Conservation (phyloP, 352 stramenopile genomes). For the Peronospora destructor region DNA sequence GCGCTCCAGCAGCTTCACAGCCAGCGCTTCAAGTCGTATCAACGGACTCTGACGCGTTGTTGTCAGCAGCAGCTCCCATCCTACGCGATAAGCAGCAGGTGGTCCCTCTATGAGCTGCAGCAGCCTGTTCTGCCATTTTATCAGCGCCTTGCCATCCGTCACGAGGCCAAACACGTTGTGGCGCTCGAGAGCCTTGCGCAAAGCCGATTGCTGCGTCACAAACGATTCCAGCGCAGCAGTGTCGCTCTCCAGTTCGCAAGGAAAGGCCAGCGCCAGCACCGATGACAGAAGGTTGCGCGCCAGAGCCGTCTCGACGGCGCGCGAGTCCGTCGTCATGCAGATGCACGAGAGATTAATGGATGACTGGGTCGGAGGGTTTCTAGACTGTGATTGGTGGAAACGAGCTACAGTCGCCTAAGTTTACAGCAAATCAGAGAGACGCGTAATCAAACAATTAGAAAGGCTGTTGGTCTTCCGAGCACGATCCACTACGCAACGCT, state of each 20-base stretch:
- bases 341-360: conserved; percentile 2
- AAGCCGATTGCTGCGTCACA: conserved; percentile 42
- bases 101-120: conserved; percentile 45
- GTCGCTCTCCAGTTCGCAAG: conserved; percentile 46
- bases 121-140: conserved; percentile 63
- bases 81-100: conserved; percentile 32
- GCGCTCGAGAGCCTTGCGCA: conserved; percentile 40
- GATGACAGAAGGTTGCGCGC: conserved; percentile 78
- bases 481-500: too few species aligned
- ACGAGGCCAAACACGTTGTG: conserved; percentile 76
- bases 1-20: conserved; percentile 52
- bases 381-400: conserved; percentile 8
- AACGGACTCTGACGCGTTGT: conserved; percentile 51
- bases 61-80: conserved; percentile 57
- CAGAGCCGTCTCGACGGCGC: conserved; percentile 32
- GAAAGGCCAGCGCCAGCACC: conserved; percentile 62
- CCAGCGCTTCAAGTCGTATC: conserved; percentile 48
- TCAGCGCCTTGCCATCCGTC: conserved; percentile 62
- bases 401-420: too few species aligned
- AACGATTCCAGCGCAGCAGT: conserved; percentile 34
- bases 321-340: conserved; percentile 12
- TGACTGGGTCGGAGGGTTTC: conserved; percentile 12
- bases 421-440: too few species aligned
- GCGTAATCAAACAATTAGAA: too few species aligned
- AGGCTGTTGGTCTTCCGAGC: too few species aligned